phyloP scores from a whole-genome alignment of 345 rosid genomes.

The Salix caprea region DNA sequence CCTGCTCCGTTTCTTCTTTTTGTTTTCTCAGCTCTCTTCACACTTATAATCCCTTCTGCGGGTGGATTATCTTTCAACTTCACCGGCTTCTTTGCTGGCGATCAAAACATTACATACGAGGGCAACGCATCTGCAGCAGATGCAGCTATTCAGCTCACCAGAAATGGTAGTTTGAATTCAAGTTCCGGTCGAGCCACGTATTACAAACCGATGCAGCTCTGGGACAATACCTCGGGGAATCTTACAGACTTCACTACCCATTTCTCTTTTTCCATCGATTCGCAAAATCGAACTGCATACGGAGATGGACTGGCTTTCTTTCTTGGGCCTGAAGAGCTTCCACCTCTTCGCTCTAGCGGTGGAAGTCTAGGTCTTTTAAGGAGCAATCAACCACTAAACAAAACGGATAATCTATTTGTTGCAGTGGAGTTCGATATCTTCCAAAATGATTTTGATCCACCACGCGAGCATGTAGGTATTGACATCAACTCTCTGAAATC shows the following conservation, averaged over 20 bases:
- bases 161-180: no score
- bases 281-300: neutral
- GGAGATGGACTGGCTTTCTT: conserved; percentile 21
- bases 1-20: no score
- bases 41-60: no score
- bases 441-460: conserved; percentile 12
- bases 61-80: no score
- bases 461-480: conserved; percentile 14
- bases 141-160: no score
- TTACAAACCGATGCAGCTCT: conserved; percentile 5
- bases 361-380: neutral
- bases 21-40: no score
- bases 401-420: conserved; percentile 5
- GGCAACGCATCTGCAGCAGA: no score
- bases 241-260: conserved; percentile 27
- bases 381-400: neutral
- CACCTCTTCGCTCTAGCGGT: neutral
- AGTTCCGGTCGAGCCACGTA: conserved; percentile 13
- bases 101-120: no score
- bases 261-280: conserved; percentile 16
- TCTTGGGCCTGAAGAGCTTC: neutral
- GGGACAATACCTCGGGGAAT: conserved; percentile 10
- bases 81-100: no score
- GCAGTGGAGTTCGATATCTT: conserved; percentile 24
- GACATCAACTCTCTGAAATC: conserved; percentile 7